Base-by-base conservation (phyloP, 1,284 basidiomycete genomes). In the Hortiboletus rubellus region DNA sequence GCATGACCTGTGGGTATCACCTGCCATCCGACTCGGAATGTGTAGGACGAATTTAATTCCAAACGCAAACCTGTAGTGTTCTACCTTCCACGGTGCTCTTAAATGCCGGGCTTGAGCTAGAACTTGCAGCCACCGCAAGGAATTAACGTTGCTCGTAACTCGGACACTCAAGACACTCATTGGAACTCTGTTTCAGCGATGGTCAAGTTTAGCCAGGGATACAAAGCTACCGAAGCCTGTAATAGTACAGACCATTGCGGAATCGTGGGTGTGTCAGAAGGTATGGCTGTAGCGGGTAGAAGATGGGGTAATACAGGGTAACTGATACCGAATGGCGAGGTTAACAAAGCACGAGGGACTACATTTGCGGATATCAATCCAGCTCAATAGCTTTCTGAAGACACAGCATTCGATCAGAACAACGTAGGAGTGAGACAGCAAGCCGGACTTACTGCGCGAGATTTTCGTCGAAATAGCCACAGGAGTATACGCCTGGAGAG, bases 401-500 rank as follows among this genome's bases (percentile, higher is more conserved):
- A 31, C 1, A 7, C 1, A 7, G 7, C 2, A 36, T 17, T 40
- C 2, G 2, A 12, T 54, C 1, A 45, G 45, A 14, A 15, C 5
- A 5, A 11, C 37, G 11, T 7, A 14, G n/a, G 5, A 30, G 18
- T 5, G 17, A 30, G 9, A 22, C 1, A 36, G n/a, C 5, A 14
- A 41, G 3, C 14, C 2, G 1, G 6, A 55, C 66, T 53, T 38
- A 68, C 63, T 17, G 46, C 12, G 3, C 37, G 57, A 3, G 63
- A 36, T 45, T 54, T 61, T n/a, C 42, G 17, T 8, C 45, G 24
- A 41, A 36, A 56, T 3, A 61, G 1, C 58, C 46, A 53, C 5
- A 64, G 41, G 11, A n/a, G 24, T 33, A 62, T 44, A 3, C 61
- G 65, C 49, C 63, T 59, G 3, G 17, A 14, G n/a, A 67, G 22